These are phyloP conservation scores for Massospora cicadina DNA, from an alignment of 371 early-diverging fungal species.

Conservation along the genomic window DNA sequence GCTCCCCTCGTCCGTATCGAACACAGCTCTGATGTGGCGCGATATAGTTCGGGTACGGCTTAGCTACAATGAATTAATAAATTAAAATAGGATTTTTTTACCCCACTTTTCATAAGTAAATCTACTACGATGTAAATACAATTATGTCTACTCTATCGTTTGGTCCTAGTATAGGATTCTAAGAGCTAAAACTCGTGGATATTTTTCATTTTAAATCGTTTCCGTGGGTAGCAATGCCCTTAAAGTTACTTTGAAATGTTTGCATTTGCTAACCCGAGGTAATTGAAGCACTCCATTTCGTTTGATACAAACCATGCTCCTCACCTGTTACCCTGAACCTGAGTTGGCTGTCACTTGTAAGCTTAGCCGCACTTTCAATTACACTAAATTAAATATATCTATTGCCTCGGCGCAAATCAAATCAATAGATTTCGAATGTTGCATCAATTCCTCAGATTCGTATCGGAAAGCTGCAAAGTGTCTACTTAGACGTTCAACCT, in stretches of 20 bases:
- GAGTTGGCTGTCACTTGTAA: too few species aligned
- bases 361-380: too few species aligned
- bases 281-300: neutral
- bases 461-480: too few species aligned
- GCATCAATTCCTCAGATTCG: too few species aligned
- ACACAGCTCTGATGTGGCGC: slow-evolving; percentile 1
- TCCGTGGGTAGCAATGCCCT: neutral
- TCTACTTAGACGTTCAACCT: too few species aligned
- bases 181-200: neutral
- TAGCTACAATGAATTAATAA: neutral
- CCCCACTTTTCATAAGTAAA: neutral
- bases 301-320: too few species aligned
- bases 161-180: neutral
- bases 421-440: too few species aligned
- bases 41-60: slow-evolving; percentile 1
- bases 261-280: neutral
- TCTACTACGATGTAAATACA: neutral
- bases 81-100: neutral
- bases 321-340: too few species aligned
- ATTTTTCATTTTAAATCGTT: neutral
- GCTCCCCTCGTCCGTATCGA: neutral
- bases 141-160: neutral
- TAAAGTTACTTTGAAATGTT: neutral
- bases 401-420: too few species aligned
- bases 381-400: too few species aligned